Percentiles rank a stretch among this genome's conserved stretches.
Conservation (phyloP, 371 early-diverging fungal genomes). For the Mortierella sp. region DNA sequence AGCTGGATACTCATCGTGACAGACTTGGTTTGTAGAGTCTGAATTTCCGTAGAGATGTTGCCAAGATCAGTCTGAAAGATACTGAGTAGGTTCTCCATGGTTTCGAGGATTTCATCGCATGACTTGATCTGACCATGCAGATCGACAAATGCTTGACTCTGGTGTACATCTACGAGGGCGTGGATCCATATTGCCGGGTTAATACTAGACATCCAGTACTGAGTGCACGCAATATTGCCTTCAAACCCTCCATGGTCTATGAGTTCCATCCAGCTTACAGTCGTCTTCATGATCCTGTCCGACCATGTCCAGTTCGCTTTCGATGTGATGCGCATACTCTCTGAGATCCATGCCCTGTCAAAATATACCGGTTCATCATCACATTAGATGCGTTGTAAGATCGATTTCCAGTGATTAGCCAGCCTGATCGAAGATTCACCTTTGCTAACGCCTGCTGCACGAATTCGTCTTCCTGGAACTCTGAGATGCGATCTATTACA, state of each 20-base stretch:
- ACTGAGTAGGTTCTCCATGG: constrained; percentile 85
- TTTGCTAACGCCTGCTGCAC: constrained; percentile 83
- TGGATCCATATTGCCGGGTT: neutral
- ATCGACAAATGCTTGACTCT: constrained; percentile 74
- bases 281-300: constrained; percentile 80
- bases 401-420: too few relatives aligned
- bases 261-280: constrained; percentile 58
- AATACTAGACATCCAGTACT: neutral
- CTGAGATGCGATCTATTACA: constrained; percentile 64
- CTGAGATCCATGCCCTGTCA: constrained; percentile 83
- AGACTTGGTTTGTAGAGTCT: constrained; percentile 83
- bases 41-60: constrained; percentile 88
- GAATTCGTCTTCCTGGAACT: constrained; percentile 82
- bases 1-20: constrained; percentile 81
- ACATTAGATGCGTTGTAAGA: too few relatives aligned
- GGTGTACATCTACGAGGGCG: constrained; percentile 65
- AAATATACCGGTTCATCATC: neutral
- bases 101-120: constrained; percentile 85
- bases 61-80: constrained; percentile 90
- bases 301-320: constrained; percentile 72
- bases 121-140: constrained; percentile 79
- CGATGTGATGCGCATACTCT: constrained; percentile 84
- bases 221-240: too few relatives aligned
- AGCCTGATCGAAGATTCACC: constrained; percentile 24
- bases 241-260: neutral